A percentile compares a stretch with the other conserved stretches of the same genome.
Conservation (phyloP, 2,329 filamentous ascomycete species). For the Fusarium nodosum region DNA sequence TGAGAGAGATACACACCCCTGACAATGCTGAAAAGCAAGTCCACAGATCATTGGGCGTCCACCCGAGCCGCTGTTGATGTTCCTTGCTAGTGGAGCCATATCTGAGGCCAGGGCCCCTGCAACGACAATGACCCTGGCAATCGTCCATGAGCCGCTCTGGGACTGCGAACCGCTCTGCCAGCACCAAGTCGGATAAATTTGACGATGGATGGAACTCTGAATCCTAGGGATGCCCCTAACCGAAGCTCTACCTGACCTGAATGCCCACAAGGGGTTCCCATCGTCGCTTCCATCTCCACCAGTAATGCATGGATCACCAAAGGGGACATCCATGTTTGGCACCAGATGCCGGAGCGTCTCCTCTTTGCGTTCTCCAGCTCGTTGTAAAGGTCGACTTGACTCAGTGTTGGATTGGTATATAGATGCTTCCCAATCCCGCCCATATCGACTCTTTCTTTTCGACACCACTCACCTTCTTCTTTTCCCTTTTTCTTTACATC, state of each 20-base stretch:
- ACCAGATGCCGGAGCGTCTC: slow-evolving; percentile 43
- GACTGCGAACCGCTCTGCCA: slow-evolving; percentile 39
- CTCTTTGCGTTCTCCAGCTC: slow-evolving; percentile 36
- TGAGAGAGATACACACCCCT: slow-evolving; percentile 41
- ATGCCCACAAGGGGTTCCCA: slow-evolving; percentile 36
- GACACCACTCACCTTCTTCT: slow-evolving; percentile 48
- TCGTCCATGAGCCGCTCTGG: slow-evolving; percentile 44
- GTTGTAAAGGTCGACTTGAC: slow-evolving; percentile 13
- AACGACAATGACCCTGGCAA: slow-evolving; percentile 21
- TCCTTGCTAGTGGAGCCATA: slow-evolving; percentile 33
- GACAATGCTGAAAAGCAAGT: slow-evolving; percentile 12
- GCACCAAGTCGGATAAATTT: slow-evolving; percentile 48
- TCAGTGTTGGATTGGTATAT: slow-evolving; percentile 47
- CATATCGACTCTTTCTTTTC: slow-evolving; percentile 36
- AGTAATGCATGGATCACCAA: slow-evolving; percentile 35
- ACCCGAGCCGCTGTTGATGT: slow-evolving; percentile 35
- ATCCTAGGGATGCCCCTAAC: slow-evolving; percentile 34
- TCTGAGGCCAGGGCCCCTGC: slow-evolving; percentile 28
- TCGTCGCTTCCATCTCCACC: slow-evolving; percentile 41
- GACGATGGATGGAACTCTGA: slow-evolving; percentile 40
- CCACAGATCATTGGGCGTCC: slow-evolving; percentile 37
- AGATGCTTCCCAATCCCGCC: slow-evolving; percentile 47
- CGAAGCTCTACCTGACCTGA: slow-evolving; percentile 29
- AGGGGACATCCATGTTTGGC: slow-evolving; percentile 34
- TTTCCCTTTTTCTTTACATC: slow-evolving; percentile 47